These are phyloP conservation scores for Cubamyces sp. DNA, from an alignment of 768 basidiomycete genomes.

Conservation along the genomic window DNA sequence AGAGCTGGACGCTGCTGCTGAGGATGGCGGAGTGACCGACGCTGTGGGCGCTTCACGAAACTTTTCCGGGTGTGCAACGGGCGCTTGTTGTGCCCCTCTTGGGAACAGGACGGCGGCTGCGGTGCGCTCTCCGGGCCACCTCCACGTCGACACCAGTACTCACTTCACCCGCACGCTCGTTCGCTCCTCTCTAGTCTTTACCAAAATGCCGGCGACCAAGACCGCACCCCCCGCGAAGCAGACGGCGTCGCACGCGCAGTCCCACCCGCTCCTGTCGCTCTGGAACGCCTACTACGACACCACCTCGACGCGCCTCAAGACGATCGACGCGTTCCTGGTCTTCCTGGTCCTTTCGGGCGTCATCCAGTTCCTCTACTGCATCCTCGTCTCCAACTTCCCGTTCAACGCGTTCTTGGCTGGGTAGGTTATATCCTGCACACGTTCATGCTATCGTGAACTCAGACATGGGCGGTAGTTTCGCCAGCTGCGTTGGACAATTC, in stretches of 20 bases:
- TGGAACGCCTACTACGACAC: constrained; percentile 78
- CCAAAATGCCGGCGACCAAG: constrained; percentile 44
- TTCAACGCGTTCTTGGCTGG: constrained; percentile 98
- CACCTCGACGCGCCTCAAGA: constrained; percentile 86
- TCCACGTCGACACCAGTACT: constrained; percentile 29
- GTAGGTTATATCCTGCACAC: constrained; percentile 53
- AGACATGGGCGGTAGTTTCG: constrained; percentile 62
- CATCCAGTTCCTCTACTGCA: constrained; percentile 88
- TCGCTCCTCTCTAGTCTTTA: constrained; percentile 1
- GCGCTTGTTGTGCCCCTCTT: constrained; percentile 11
- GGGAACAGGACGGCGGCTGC: constrained; percentile 19
- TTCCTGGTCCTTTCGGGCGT: constrained; percentile 93
- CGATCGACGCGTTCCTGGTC: constrained; percentile 90
- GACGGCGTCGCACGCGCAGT: constrained; percentile 21
- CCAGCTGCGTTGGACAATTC: constrained; percentile 95
- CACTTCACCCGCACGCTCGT: constrained; percentile 17
- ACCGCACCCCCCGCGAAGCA: constrained; percentile 32
- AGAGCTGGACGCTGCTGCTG: background rate
- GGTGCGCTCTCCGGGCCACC: constrained; percentile 15
- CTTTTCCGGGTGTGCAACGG: constrained; percentile 24
- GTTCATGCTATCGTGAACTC: background rate
- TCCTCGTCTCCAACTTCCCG: constrained; percentile 90
- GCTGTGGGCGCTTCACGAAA: constrained; percentile 27
- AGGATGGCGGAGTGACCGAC: constrained; percentile 8
- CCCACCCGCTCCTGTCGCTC: constrained; percentile 54